Evolutionary conservation across 306 rosid genomes (phyloP).

Genomic region (Calophaca sinica): DNA sequence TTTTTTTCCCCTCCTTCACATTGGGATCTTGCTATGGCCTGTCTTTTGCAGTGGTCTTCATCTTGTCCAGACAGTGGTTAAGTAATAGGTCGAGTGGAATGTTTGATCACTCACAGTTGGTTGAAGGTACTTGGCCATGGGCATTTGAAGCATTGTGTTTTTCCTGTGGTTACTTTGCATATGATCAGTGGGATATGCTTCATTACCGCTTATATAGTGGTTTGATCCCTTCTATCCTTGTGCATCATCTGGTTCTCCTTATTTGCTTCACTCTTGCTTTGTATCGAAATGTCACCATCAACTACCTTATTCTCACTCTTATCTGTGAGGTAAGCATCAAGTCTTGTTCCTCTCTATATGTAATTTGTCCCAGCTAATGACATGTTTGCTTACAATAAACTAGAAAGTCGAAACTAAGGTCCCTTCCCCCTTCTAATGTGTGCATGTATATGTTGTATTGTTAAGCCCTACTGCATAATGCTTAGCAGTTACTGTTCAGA

Average conservation of each 20-base stretch:
- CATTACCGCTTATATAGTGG: slow-evolving; percentile 69
- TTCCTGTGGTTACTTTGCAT: slow-evolving; percentile 98
- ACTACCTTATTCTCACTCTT: slow-evolving; percentile 96
- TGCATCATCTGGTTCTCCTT: slow-evolving; percentile 91
- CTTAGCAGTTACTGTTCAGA: background rate
- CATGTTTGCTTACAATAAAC: slow-evolving; percentile 19
- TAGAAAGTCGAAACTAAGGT: slow-evolving; percentile 2
- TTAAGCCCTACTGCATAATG: slow-evolving; percentile 16
- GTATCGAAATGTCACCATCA: slow-evolving; percentile 87
- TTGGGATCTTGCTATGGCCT: slow-evolving; percentile 23
- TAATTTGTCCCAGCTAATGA: slow-evolving; percentile 2
- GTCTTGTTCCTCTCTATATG: slow-evolving; percentile 17
- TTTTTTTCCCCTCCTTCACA: background rate
- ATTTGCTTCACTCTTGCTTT: slow-evolving; percentile 91
- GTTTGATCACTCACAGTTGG: slow-evolving; percentile 85
- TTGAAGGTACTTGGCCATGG: slow-evolving; percentile 87
- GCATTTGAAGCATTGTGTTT: slow-evolving; percentile 84
- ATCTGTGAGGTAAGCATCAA: slow-evolving; percentile 75
- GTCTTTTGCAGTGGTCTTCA: slow-evolving; percentile 66
- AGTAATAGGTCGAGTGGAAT: slow-evolving; percentile 62
- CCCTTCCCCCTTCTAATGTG: background rate
- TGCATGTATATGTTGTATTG: background rate
- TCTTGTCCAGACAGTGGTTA: slow-evolving; percentile 66
- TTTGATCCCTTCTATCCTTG: slow-evolving; percentile 80
- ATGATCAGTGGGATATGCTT: slow-evolving; percentile 98